phyloP scores from a whole-genome alignment of 805 yeast genomes.

The Geotrichum ghanense region DNA sequence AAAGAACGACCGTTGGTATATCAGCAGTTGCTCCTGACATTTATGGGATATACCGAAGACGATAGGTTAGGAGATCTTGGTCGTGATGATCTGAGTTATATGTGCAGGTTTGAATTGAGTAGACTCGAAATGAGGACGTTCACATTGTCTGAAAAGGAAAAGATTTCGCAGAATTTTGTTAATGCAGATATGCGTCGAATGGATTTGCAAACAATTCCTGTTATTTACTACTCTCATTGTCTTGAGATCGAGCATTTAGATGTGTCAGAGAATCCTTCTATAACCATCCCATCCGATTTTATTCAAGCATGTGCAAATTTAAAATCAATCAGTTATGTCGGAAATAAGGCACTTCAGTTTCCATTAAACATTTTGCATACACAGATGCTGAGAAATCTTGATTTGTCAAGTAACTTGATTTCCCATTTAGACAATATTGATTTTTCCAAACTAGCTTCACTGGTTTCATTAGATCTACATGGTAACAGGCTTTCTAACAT shows the following conservation, averaged over 20 bases:
- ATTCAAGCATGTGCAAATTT: constrained; percentile 70
- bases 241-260: constrained; percentile 71
- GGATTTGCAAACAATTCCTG: constrained; percentile 76
- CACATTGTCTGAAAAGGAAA: constrained; percentile 58
- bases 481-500: constrained; percentile 60
- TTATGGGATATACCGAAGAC: constrained; percentile 70
- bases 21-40: constrained; percentile 57
- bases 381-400: constrained; percentile 50
- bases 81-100: constrained; percentile 69
- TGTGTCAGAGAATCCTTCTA: constrained; percentile 78
- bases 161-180: constrained; percentile 49
- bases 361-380: constrained; percentile 69
- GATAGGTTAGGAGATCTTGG: constrained; percentile 73
- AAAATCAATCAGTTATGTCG: constrained; percentile 52
- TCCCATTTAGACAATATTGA: constrained; percentile 34
- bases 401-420: constrained; percentile 70
- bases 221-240: constrained; percentile 67
- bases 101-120: constrained; percentile 70
- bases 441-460: constrained; percentile 43
- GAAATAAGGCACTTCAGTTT: constrained; percentile 61
- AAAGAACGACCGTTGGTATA: constrained; percentile 68
- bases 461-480: constrained; percentile 49
- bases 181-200: constrained; percentile 63
- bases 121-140: constrained; percentile 49
- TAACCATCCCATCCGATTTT: constrained; percentile 73